Percentiles rank a stretch among this genome's conserved stretches.
Evolutionary conservation across 1,139 yeast genomes (phyloP).

Genomic region (Candida albicans): DNA sequence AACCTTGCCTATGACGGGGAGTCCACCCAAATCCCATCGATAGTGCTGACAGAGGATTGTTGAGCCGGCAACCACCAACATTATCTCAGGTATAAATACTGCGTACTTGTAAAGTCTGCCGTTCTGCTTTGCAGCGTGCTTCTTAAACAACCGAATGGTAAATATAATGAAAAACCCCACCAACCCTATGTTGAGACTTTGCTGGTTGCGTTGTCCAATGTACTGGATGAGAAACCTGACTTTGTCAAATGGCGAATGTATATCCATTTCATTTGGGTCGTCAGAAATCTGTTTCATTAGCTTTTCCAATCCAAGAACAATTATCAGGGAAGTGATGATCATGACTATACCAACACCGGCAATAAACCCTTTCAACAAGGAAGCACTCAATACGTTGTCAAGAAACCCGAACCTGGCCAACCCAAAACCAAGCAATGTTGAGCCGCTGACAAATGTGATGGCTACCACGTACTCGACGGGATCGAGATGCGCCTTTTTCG

Average conservation of each 20-base stretch:
- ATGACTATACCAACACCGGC: conserved; percentile 92
- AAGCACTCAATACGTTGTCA: conserved; percentile 82
- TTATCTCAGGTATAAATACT: conserved; percentile 77
- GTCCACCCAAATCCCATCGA: conserved; percentile 59
- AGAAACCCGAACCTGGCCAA: conserved; percentile 82
- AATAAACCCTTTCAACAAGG: conserved; percentile 84
- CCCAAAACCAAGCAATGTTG: conserved; percentile 73
- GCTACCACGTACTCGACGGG: conserved; percentile 71
- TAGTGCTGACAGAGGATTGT: conserved; percentile 56
- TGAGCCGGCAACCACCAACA: conserved; percentile 65
- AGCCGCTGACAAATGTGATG: conserved; percentile 77
- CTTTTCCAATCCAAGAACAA: conserved; percentile 65
- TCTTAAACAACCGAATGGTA: conserved; percentile 44
- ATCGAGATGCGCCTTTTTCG: conserved; percentile 40
- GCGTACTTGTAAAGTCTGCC: conserved; percentile 24
- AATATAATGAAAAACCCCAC: conserved; percentile 47
- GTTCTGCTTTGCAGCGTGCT: conserved; percentile 20
- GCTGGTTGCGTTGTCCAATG: conserved; percentile 42
- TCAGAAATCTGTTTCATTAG: conserved; percentile 31
- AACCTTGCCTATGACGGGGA: conserved; percentile 71
- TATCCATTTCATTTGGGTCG: conserved; percentile 48
- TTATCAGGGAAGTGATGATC: conserved; percentile 74
- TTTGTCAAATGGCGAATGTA: conserved; percentile 78
- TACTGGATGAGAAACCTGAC: conserved; percentile 51
- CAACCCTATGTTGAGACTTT: conserved; percentile 56